Base-by-base conservation (phyloP, 331 rosid genomes). In the Cucumis variabilis region DNA sequence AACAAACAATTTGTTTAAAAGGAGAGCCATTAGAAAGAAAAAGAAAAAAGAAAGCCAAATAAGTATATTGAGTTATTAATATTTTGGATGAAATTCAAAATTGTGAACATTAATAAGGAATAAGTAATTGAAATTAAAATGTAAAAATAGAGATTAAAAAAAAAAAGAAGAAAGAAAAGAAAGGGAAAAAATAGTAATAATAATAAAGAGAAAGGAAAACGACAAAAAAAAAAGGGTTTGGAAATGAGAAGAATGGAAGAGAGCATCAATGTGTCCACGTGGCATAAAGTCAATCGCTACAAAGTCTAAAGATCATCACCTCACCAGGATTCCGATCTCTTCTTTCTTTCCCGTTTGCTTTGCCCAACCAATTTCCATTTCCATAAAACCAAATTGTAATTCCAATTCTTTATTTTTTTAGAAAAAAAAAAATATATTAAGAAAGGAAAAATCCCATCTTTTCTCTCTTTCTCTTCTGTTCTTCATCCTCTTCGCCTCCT, bases 251-350 rank as follows among this genome's bases (percentile, higher is more conserved):
- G 85, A 51, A 25, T 46, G 3, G 11, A 13, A 16, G 85, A 81
- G 79, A 75, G 88, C 90, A 86, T 66, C 86, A 13, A 86, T 68
- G 81, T 87, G 83, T 90, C 89, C 92, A 91, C 94, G 92, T 87
- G 92, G 89, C 91, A 21, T 73, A 87, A 86, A 83, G 81, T 83
- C 89, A 86, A 88, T 91, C 86, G 80, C 73, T 84, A 37, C 62
- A 27, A 53, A 80, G 68, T 63, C 85, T 83, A 88, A 63, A 78
- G 83, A 78, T 77, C 83, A 50, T 33, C 78, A 16, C 6, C 90
- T 85, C 93, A 76, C 89, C 91, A 85, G 91, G 70, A 85, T 87
- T 82, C 92, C 86, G 83, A 82, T 77, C 65, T 88, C 51, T 65
- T 62, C 72, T 67, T 23, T 69, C 75, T 8, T 33, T 9, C 41